These are phyloP conservation scores for Kodamaea leandrae DNA, from an alignment of 805 yeast genomes.

Conservation along the genomic window DNA sequence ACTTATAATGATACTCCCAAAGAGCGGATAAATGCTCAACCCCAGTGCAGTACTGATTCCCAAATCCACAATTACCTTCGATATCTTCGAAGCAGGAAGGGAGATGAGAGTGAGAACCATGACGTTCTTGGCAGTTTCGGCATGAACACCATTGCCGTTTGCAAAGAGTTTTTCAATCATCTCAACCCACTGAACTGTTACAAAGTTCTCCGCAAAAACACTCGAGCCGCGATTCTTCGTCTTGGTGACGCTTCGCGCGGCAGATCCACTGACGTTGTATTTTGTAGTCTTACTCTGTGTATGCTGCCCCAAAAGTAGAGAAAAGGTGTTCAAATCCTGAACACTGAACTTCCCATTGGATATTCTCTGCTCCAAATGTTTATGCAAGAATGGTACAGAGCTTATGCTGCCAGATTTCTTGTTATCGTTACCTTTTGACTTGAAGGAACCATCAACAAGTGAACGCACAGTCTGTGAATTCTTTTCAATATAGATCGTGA, in stretches of 20 bases:
- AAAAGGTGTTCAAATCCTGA: slow-evolving; percentile 46
- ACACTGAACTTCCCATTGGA: slow-evolving; percentile 45
- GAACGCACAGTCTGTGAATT: slow-evolving; percentile 47
- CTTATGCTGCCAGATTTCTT: slow-evolving; percentile 50
- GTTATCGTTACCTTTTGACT: slow-evolving; percentile 47
- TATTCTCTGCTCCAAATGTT: slow-evolving; percentile 47
- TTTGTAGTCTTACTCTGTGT: slow-evolving; percentile 13
- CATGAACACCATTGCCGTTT: slow-evolving; percentile 53
- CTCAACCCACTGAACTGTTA: slow-evolving; percentile 56
- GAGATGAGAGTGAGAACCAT: slow-evolving; percentile 54
- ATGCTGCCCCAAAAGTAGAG: slow-evolving; percentile 46
- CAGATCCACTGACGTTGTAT: slow-evolving; percentile 17
- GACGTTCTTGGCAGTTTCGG: slow-evolving; percentile 44
- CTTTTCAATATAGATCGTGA: slow-evolving; percentile 48
- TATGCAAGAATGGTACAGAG: slow-evolving; percentile 47
- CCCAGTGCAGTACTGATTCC: slow-evolving; percentile 43
- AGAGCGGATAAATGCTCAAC: slow-evolving; percentile 50
- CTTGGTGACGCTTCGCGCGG: slow-evolving; percentile 18
- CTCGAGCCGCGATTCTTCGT: slow-evolving; percentile 24
- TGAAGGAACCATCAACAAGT: slow-evolving; percentile 53
- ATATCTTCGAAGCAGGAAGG: slow-evolving; percentile 41
- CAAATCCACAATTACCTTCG: slow-evolving; percentile 43
- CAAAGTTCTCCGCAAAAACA: slow-evolving; percentile 53
- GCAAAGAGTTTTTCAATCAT: slow-evolving; percentile 55
- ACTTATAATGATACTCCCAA: slow-evolving; percentile 53